Conservation (phyloP, 2,329 filamentous ascomycete genomes). For the Curvularia sp. region DNA sequence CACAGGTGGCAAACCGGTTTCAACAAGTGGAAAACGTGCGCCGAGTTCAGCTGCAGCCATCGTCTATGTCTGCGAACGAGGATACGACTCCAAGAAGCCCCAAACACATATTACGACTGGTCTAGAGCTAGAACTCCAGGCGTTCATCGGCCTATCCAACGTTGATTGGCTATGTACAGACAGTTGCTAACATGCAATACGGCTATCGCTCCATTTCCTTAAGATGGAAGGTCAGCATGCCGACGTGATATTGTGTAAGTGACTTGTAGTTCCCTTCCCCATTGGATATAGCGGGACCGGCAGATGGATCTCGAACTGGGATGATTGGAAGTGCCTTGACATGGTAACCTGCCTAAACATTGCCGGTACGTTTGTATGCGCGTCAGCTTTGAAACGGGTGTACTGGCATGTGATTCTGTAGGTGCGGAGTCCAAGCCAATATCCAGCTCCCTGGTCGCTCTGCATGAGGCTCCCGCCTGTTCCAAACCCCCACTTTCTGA, state of each 20-base stretch:
- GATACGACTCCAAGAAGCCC: background rate
- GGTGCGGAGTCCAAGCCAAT: conserved; percentile 20
- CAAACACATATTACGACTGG: background rate
- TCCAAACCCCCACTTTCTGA: conserved; percentile 4
- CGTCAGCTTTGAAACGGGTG: conserved; percentile 22
- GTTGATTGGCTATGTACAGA: background rate
- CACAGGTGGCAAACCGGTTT: background rate
- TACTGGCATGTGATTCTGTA: conserved; percentile 23
- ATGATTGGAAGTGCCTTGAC: conserved; percentile 14
- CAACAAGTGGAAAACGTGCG: background rate
- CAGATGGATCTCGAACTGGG: conserved; percentile 3
- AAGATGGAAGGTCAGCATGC: conserved; percentile 27
- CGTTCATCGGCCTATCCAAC: background rate
- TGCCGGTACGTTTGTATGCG: conserved; percentile 25
- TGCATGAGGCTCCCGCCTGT: conserved; percentile 10
- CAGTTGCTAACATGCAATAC: background rate
- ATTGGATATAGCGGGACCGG: conserved; percentile 13
- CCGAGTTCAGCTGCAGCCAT: background rate
- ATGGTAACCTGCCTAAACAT: conserved; percentile 10
- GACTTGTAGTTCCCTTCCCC: conserved; percentile 22
- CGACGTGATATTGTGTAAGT: conserved; percentile 15
- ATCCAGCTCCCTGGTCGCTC: conserved; percentile 6
- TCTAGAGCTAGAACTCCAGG: background rate
- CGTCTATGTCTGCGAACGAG: background rate
- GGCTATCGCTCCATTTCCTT: conserved; percentile 17